These are phyloP conservation scores for Leucogyrophana mollusca DNA, from an alignment of 768 basidiomycete species.

Conservation along the genomic window DNA sequence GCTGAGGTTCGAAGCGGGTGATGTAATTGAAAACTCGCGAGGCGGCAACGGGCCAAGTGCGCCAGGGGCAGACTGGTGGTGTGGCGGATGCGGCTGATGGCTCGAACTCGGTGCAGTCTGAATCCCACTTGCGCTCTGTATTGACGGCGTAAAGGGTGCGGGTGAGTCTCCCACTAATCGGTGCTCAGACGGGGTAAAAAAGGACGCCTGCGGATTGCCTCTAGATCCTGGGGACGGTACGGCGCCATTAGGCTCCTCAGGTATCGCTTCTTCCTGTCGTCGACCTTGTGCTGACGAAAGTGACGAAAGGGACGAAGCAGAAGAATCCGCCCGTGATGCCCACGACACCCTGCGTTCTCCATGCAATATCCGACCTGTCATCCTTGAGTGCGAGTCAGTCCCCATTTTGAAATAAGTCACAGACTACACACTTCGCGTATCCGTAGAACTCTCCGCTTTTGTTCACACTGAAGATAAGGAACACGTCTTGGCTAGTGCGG, in stretches of 20 bases:
- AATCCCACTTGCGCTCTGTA: background rate
- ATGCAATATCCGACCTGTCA: constrained; percentile 62
- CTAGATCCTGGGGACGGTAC: constrained; percentile 1
- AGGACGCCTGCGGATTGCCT: constrained; percentile 8
- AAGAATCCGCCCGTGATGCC: constrained; percentile 45
- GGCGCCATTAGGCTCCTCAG: constrained; percentile 14
- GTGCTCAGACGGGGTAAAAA: constrained; percentile 37
- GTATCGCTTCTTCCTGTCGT: constrained; percentile 3
- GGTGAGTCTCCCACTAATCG: constrained; percentile 48
- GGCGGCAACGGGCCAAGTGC: constrained; percentile 39
- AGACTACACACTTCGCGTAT: constrained; percentile 67
- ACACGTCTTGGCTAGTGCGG: constrained; percentile 87
- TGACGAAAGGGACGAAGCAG: constrained; percentile 30
- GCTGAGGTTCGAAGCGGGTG: constrained; percentile 28
- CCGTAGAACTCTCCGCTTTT: constrained; percentile 95
- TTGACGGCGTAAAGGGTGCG: constrained; percentile 18
- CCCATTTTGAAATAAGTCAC: constrained; percentile 5
- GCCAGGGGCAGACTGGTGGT: constrained; percentile 50
- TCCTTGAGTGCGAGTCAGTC: constrained; percentile 39
- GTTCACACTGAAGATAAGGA: constrained; percentile 89
- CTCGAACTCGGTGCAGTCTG: background rate
- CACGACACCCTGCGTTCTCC: constrained; percentile 54
- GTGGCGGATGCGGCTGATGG: background rate
- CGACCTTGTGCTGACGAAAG: constrained; percentile 17
- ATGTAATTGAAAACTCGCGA: constrained; percentile 26